These are phyloP conservation scores for Cutaneotrichosporon arboriforme DNA, from an alignment of 1,284 basidiomycete species.

Conservation along the genomic window DNA sequence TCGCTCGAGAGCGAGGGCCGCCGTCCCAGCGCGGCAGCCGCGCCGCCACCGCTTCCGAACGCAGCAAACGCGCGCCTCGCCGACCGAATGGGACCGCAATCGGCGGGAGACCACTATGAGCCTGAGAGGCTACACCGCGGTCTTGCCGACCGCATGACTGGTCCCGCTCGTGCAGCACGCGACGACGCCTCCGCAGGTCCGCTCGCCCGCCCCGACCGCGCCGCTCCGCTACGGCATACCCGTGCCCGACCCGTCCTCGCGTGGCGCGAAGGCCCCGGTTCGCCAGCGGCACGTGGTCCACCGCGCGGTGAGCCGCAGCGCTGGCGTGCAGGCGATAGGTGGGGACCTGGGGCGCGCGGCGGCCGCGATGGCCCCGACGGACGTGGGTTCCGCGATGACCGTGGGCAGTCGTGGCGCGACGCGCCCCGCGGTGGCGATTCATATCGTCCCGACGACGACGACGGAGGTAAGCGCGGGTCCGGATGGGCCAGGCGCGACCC, in stretches of 20 bases:
- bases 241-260: constrained; percentile 3
- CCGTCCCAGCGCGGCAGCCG: not conserved
- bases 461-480: too few species aligned
- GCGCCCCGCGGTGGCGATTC: too few species aligned
- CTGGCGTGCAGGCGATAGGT: too few species aligned
- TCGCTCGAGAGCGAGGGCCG: not conserved
- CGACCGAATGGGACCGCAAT: not conserved
- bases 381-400: too few species aligned
- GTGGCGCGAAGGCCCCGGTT: constrained; percentile 6
- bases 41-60: not conserved
- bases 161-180: not conserved
- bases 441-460: too few species aligned
- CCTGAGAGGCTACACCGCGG: too few species aligned
- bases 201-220: not conserved
- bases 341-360: too few species aligned
- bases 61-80: not conserved
- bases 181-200: not conserved
- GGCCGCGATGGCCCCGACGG: too few species aligned
- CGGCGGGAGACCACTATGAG: too few species aligned
- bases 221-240: constrained; percentile 2
- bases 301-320: too few species aligned
- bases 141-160: not conserved
- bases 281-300: not conserved
- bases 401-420: too few species aligned
- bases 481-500: too few species aligned